Evolutionary conservation across 169 alveolate species (phyloP), one percentile per base, ranked within the genome.

Genomic region (Blepharisma undulans): DNA sequence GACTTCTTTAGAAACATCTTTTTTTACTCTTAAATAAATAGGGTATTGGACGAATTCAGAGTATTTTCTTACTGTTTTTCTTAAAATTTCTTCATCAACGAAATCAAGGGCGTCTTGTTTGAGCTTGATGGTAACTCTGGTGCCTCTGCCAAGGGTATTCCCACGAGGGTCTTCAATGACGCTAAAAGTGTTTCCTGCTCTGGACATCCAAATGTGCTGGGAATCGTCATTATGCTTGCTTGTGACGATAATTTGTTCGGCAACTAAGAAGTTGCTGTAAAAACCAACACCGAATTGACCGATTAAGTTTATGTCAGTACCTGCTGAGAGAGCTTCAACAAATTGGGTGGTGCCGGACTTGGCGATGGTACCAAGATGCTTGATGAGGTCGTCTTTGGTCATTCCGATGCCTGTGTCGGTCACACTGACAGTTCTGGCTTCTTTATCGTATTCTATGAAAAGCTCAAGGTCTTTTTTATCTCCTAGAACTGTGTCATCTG

Each of bases 201-300:
- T 94, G 16, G 99, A 98, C 90, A 98, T 99, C 99, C 99, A 99
- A 60, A 99, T 98, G 92, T 98, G 98, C 96, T 99, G 99, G 29
- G 97, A 98, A 89, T 99, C 99, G 90, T 96, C 98, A 71, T 97
- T 98, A 92, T 92, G 97, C 95, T 98, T 98, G n/a, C 99, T 96
- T 84, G 98, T 97, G 30, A 99, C 99, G 0, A 98, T 95, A 18
- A 99, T 99, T 91, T 98, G 96, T 93, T 99, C 99, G 59, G 99
- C 99, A 61, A 99, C 99, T 92, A 99, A 97, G 98, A 98, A 99
- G 72, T 99, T 98, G 61, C 99, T 98, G 96, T 99, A 99, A 96
- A 99, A 99, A 48, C 99, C 99, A 34, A 99, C 99, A 86, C 99
- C 99, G 93, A 99, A 99, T 96, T 99, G 99, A n/a, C 99, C 99